A percentile compares a stretch with the other conserved stretches of the same genome.
These are phyloP conservation scores for Coffea canephora DNA, from an alignment of 257 asterid species.

Conservation along the genomic window DNA sequence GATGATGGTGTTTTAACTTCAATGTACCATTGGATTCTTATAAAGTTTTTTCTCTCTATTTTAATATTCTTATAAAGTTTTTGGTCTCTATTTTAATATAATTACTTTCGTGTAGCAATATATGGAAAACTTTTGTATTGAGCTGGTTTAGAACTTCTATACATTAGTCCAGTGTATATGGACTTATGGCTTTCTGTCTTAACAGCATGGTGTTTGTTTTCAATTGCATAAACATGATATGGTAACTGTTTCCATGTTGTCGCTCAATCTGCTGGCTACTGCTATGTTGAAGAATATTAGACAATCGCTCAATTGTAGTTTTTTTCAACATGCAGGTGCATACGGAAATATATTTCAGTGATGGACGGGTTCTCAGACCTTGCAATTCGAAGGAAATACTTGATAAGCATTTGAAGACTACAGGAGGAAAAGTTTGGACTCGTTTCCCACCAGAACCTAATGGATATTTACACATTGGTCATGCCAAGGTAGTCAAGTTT, in stretches of 20 bases:
- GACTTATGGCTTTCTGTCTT: neutral
- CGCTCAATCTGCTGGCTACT: neutral
- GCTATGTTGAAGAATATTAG: neutral
- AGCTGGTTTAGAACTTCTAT: neutral
- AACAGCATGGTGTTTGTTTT: neutral
- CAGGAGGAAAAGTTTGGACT: slow-evolving; percentile 76
- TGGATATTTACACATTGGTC: slow-evolving; percentile 96
- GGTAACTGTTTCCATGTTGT: neutral
- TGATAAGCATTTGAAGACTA: slow-evolving; percentile 71
- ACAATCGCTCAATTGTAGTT: neutral
- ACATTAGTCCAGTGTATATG: neutral
- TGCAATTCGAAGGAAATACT: slow-evolving; percentile 80
- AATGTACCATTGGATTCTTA: neutral
- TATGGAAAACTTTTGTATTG: neutral
- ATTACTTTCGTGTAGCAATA: neutral
- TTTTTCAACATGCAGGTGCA: slow-evolving; percentile 56
- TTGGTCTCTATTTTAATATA: neutral
- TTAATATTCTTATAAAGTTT: neutral
- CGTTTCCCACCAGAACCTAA: slow-evolving; percentile 99
- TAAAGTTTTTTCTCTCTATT: neutral
- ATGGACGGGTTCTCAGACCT: slow-evolving; percentile 75
- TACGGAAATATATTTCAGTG: slow-evolving; percentile 89
- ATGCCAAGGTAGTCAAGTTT: slow-evolving; percentile 71
- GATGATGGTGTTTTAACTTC: neutral
- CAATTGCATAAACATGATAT: neutral